A percentile compares a stretch with the other conserved stretches of the same genome.
phyloP scores from a whole-genome alignment of 2,329 filamentous ascomycete species.

The Epichloe sp. region DNA sequence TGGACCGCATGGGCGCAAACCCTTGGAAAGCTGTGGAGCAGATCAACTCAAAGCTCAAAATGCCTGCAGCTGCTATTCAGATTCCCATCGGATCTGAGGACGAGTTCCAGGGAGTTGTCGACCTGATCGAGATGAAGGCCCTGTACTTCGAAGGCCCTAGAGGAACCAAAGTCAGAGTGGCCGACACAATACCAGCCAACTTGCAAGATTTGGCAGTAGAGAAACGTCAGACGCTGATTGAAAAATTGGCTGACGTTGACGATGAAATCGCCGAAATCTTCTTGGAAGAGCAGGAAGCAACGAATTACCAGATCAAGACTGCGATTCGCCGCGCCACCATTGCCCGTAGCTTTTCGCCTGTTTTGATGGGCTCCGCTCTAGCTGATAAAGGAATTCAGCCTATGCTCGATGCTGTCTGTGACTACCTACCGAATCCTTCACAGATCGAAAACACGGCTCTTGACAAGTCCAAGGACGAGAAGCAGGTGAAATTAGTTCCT shows the following conservation, averaged over 20 bases:
- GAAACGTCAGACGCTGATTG: conserved; percentile 75
- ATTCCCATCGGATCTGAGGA: conserved; percentile 90
- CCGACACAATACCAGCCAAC: conserved; percentile 72
- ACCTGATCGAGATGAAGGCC: conserved; percentile 82
- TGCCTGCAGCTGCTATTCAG: conserved; percentile 85
- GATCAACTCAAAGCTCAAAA: conserved; percentile 91
- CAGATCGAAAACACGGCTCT: conserved; percentile 84
- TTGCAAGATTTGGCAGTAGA: conserved; percentile 64
- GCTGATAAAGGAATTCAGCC: conserved; percentile 92
- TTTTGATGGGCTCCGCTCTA: conserved; percentile 91
- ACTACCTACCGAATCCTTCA: conserved; percentile 85
- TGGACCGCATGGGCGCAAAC: conserved; percentile 98
- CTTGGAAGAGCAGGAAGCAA: conserved; percentile 74
- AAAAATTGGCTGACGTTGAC: conserved; percentile 92
- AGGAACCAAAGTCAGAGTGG: conserved; percentile 62
- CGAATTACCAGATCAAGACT: conserved; percentile 71
- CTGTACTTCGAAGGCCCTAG: conserved; percentile 81
- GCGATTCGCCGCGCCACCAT: conserved; percentile 91
- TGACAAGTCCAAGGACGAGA: conserved; percentile 67
- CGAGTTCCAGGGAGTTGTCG: conserved; percentile 82
- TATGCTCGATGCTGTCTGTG: conserved; percentile 91
- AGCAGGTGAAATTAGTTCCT: conserved; percentile 73
- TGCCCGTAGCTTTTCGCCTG: conserved; percentile 76
- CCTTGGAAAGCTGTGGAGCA: conserved; percentile 96
- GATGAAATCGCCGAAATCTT: conserved; percentile 95